Base-by-base conservation (phyloP, 2,329 filamentous ascomycete genomes). In the Cercospora citrullina region DNA sequence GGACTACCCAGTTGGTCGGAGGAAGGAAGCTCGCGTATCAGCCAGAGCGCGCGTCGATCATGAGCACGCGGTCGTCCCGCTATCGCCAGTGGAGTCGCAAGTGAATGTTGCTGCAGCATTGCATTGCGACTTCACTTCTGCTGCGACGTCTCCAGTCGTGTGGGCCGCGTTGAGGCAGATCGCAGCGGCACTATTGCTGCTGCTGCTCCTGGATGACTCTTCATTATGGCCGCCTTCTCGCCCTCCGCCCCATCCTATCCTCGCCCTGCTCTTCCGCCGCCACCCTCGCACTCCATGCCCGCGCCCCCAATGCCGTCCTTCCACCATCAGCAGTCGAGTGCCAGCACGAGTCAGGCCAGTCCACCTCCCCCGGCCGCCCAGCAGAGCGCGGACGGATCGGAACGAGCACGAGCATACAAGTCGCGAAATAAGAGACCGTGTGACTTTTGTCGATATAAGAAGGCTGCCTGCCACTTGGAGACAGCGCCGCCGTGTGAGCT, bases 401-500 rank as follows among this genome's bases (percentile, higher is more conserved):
- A 77, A 62, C 72, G 77, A 65, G 75, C 77, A 45, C 68, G 77
- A 67, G 76, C 75, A 39, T 79, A 79, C 75, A 79, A 79, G 72
- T 77, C 75, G 61, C 74, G 77, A 21, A 78, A 77, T 67, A 78
- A 78, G 71, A 75, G 82, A 45, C 81, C 82, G 4, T 84, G 82
- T 73, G 81, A 84, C 70, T 83, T 83, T 71, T 84, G 81, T 69
- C 77, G 81, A 10, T 80, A 79, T 18, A 79, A 82, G 66, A 81
- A 83, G 70, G 80, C 81, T 1, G 81, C 81, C 9, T 84, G 81
- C 70, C 80, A 81, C 65, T 80, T 83, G 53, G 80, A 82, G 26
- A 72, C 69, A 8, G 69, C 75, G 14, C 81, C 81, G 16, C 81
- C 82, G 5, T 83, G 82, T 68, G 79, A 80, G 63, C 73, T 82